Evolutionary conservation across 2,329 filamentous ascomycete species (phyloP).

Genomic region (Botrytis medusae): DNA sequence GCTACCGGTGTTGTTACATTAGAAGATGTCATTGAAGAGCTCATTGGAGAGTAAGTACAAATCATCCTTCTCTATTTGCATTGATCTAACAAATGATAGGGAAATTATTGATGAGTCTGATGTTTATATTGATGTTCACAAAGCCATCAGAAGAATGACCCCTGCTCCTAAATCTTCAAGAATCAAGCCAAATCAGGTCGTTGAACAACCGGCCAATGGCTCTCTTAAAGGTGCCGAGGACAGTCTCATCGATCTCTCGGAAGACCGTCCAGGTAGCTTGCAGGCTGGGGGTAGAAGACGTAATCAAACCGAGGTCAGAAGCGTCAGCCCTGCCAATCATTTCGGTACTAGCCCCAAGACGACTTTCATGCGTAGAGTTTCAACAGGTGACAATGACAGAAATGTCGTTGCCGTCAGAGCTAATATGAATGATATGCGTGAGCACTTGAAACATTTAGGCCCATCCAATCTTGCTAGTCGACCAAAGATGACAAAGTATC

Average conservation of each 20-base stretch:
- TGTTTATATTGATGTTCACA: constrained; percentile 97
- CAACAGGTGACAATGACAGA: constrained; percentile 52
- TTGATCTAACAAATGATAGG: constrained; percentile 48
- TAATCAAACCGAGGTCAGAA: constrained; percentile 25
- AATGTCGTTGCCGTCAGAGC: constrained; percentile 57
- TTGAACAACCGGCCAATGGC: constrained; percentile 47
- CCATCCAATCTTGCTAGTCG: constrained; percentile 67
- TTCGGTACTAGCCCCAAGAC: constrained; percentile 43
- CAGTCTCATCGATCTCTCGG: constrained; percentile 48
- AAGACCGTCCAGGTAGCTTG: constrained; percentile 35
- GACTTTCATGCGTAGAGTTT: constrained; percentile 59
- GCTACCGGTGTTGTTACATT: constrained; percentile 92
- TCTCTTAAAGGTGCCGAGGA: constrained; percentile 39
- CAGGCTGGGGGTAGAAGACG: constrained; percentile 18
- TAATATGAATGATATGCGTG: constrained; percentile 61
- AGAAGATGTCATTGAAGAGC: constrained; percentile 96
- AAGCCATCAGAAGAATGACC: constrained; percentile 76
- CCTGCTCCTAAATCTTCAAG: constrained; percentile 64
- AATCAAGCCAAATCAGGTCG: constrained; percentile 56
- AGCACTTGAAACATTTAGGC: constrained; percentile 64
- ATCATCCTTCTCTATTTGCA: neutral
- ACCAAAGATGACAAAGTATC: constrained; percentile 60
- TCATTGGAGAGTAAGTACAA: constrained; percentile 88
- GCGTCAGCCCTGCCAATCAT: constrained; percentile 25
- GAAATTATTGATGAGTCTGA: constrained; percentile 99